Conservation (phyloP, 495 filamentous ascomycete genomes). For the Xylaria castorea region DNA sequence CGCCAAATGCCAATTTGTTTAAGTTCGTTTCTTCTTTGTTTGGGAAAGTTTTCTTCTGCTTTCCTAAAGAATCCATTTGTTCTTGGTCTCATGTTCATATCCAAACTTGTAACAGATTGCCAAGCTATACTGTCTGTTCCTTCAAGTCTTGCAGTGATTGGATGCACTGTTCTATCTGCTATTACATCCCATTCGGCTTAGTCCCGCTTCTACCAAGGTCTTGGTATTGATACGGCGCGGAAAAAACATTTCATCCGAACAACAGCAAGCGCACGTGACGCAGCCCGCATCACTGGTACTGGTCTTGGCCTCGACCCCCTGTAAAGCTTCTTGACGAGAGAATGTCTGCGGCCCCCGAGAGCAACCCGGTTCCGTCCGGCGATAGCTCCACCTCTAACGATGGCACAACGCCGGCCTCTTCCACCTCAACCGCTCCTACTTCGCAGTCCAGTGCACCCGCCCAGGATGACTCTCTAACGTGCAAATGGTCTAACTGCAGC, state of each 20-base stretch:
- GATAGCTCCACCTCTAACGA: conserved; percentile 49
- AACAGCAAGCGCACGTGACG: conserved; percentile 4
- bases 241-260: conserved; percentile 6
- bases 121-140: conserved; percentile 30
- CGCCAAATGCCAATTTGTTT: conserved; percentile 30
- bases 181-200: conserved; percentile 20
- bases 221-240: conserved; percentile 5
- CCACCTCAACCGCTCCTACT: conserved; percentile 46
- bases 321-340: not conserved
- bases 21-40: conserved; percentile 27
- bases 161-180: not conserved
- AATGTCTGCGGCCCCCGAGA: conserved; percentile 42
- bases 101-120: conserved; percentile 10
- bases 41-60: conserved; percentile 28
- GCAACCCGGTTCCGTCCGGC: conserved; percentile 36
- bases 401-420: conserved; percentile 53
- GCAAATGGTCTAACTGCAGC: conserved; percentile 85
- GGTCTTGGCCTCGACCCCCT: conserved; percentile 3
- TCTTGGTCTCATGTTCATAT: not conserved
- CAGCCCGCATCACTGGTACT: not conserved
- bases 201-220: conserved; percentile 16
- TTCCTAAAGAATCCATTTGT: conserved; percentile 6
- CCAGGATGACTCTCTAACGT: conserved; percentile 70
- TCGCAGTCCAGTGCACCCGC: conserved; percentile 42
- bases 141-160: conserved; percentile 20